Base-by-base conservation (phyloP, 768 basidiomycete species). In the Lactarius quietus region DNA sequence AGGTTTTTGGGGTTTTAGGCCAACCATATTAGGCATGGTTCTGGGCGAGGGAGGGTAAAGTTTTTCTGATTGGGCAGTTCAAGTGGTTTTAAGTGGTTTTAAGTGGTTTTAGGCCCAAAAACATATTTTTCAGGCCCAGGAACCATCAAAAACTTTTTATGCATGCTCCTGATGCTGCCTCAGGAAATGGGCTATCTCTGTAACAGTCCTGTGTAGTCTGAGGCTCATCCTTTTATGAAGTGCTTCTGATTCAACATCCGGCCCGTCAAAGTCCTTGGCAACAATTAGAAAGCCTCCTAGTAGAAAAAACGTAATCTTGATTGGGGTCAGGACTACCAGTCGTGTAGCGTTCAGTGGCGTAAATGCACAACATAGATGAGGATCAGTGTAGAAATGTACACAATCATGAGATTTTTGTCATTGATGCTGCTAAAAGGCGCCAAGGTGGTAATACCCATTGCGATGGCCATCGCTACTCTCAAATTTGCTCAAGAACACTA, bases 231-330 rank as follows among this genome's bases (percentile, higher is more conserved):
- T 74, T 54, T 83, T 81, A 53, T 77, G 77, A 6, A 88, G 77
- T 61, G 85, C 84, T 58, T 85, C 83, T 10, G 81, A 76, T 60
- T 85, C 81, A 3, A 87, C 76, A 60, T 89, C 87, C 1, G 86
- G 84, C 0, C 87, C 88, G 17, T 76, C 77, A 67, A 83, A 91
- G 72, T 92, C 90, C 78, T 82, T 82, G 23, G 79, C 78, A 29
- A 91, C 75, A 68, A 81, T 77, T 4, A 78, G 78, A 64, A 80
- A 77, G 3, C 81, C 86, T 18, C 89, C 88, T 38, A 84, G 70
- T 0, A 88, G 84, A 70, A 90, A 90, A 18, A 90, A 76, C 0
- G 86, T 86, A 17, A 89, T 69, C 86, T 88, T 58, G 29, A 28
- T 23, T 52, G 0, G 57, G 48, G 18, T 26, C 58, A 41, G 33